These are phyloP conservation scores for Cylindrotheca fusiformis DNA, from an alignment of 108 stramenopile genomes.

Conservation along the genomic window DNA sequence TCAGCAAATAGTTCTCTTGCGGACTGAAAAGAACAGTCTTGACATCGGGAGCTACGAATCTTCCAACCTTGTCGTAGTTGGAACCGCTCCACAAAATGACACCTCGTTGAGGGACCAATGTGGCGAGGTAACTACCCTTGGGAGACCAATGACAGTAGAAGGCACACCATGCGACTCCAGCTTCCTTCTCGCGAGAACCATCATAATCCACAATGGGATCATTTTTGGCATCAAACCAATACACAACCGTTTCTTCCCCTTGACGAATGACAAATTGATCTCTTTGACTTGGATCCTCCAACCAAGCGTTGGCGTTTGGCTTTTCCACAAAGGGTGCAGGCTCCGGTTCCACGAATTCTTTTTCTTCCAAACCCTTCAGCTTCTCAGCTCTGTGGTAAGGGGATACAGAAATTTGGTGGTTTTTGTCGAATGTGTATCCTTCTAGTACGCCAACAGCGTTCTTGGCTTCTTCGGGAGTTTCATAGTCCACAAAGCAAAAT, in stretches of 20 bases:
- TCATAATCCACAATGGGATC: constrained; percentile 90
- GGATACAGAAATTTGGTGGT: constrained; percentile 72
- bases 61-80: constrained; percentile 84
- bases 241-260: constrained; percentile 87
- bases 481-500: constrained; percentile 91
- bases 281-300: constrained; percentile 88
- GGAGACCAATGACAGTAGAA: constrained; percentile 94
- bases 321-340: constrained; percentile 82
- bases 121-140: constrained; percentile 90
- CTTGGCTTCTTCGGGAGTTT: constrained; percentile 83
- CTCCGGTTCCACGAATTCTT: constrained; percentile 70
- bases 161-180: constrained; percentile 92
- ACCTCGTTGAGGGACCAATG: constrained; percentile 87
- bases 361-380: constrained; percentile 50
- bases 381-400: constrained; percentile 71
- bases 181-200: constrained; percentile 94
- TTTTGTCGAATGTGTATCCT: constrained; percentile 92
- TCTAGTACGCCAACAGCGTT: constrained; percentile 91
- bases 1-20: constrained; percentile 88
- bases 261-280: constrained; percentile 94
- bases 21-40: constrained; percentile 77
- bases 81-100: constrained; percentile 94
- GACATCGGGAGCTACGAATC: constrained; percentile 90
- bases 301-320: constrained; percentile 85
- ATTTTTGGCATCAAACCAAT: constrained; percentile 85